Percentiles rank a stretch among this genome's conserved stretches.
Evolutionary conservation across 108 stramenopile species (phyloP).

Genomic region (Mediolabrus comicus): DNA sequence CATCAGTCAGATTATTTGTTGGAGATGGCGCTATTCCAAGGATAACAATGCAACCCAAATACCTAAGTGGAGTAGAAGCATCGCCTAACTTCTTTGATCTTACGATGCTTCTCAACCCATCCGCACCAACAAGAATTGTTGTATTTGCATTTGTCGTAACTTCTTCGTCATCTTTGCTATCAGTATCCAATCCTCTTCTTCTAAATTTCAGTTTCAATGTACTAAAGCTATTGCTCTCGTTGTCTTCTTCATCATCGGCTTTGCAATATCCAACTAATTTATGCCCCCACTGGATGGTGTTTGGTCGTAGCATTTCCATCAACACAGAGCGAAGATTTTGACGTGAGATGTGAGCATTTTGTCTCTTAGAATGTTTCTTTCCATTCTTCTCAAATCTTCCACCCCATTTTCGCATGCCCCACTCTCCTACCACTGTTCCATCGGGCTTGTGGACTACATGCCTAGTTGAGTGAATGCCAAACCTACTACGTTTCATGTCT

Average conservation of each 20-base stretch:
- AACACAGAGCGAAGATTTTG: slow-evolving; percentile 64
- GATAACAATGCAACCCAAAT: slow-evolving; percentile 78
- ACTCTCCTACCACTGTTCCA: slow-evolving; percentile 78
- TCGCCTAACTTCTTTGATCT: slow-evolving; percentile 52
- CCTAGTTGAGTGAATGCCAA: slow-evolving; percentile 67
- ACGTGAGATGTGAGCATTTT: slow-evolving; percentile 85
- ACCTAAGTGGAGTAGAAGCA: slow-evolving; percentile 55
- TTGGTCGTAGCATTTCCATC: slow-evolving; percentile 48
- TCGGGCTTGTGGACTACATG: slow-evolving; percentile 79
- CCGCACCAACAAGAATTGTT: slow-evolving; percentile 86
- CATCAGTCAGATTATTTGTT: slow-evolving; percentile 52
- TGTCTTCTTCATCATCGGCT: neutral
- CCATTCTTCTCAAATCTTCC: slow-evolving; percentile 43
- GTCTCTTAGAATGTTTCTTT: slow-evolving; percentile 54
- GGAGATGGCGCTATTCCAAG: slow-evolving; percentile 70
- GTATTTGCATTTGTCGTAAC: slow-evolving; percentile 13
- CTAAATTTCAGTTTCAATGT: slow-evolving; percentile 42
- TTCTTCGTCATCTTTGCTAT: slow-evolving; percentile 12
- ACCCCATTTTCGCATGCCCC: slow-evolving; percentile 83
- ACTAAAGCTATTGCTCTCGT: neutral
- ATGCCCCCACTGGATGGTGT: slow-evolving; percentile 57
- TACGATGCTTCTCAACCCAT: slow-evolving; percentile 85
- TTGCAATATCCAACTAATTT: slow-evolving; percentile 34
- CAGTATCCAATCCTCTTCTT: slow-evolving; percentile 9
- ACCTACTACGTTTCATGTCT: neutral